Evolutionary conservation across 805 yeast genomes (phyloP).

Genomic region (Candida chauliodis): DNA sequence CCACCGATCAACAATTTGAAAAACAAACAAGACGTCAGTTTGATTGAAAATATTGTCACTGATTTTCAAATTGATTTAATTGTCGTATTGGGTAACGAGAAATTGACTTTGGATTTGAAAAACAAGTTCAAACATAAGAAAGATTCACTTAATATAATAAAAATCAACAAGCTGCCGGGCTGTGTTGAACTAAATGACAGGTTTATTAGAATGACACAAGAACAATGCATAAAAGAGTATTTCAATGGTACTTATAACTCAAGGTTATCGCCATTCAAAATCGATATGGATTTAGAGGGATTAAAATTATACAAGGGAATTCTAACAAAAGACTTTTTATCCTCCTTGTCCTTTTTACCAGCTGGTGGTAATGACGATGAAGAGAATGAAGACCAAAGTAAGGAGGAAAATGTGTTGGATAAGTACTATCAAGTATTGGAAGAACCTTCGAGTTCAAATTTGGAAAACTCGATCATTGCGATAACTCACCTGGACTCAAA

Average conservation of each 20-base stretch:
- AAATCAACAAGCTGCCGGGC: conserved; percentile 72
- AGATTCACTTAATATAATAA: conserved; percentile 45
- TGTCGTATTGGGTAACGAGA: conserved; percentile 74
- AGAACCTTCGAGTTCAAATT: conserved; percentile 47
- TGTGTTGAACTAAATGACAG: conserved; percentile 70
- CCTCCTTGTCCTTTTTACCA: conserved; percentile 38
- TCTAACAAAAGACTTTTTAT: conserved; percentile 32
- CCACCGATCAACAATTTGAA: conserved; percentile 45
- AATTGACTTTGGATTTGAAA: conserved; percentile 59
- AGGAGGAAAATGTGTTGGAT: conserved; percentile 27
- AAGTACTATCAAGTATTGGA: conserved; percentile 31
- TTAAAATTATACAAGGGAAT: conserved; percentile 62
- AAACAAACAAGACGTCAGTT: conserved; percentile 43
- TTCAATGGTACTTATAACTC: conserved; percentile 74
- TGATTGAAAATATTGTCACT: conserved; percentile 55
- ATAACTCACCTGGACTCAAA: conserved; percentile 33
- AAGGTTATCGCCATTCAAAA: conserved; percentile 79
- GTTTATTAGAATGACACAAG: conserved; percentile 67
- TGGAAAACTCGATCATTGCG: conserved; percentile 79
- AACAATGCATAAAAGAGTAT: conserved; percentile 76
- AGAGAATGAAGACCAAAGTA: conserved; percentile 17
- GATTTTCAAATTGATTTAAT: conserved; percentile 59
- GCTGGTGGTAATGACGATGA: conserved; percentile 43
- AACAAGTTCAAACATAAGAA: conserved; percentile 43
- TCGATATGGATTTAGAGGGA: conserved; percentile 64